phyloP scores from a whole-genome alignment of 768 basidiomycete species.

The Xerocomellus dryophilus region DNA sequence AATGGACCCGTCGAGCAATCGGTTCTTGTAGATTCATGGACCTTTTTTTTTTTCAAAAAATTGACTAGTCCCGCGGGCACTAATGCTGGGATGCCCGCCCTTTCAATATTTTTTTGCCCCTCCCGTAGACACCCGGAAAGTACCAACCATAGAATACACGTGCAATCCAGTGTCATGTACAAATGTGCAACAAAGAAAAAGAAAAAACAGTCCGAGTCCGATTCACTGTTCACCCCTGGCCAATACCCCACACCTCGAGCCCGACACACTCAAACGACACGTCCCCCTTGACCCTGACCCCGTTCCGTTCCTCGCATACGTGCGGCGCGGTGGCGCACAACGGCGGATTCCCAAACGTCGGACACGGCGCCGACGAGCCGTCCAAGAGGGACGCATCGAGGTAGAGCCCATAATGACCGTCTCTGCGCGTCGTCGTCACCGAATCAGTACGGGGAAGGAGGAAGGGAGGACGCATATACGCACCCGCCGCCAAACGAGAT shows the following conservation, averaged over 20 bases:
- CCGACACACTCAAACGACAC: constrained; percentile 87
- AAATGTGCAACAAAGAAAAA: neutral
- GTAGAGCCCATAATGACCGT: constrained; percentile 86
- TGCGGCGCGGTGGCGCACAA: constrained; percentile 47
- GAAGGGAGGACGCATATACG: constrained; percentile 33
- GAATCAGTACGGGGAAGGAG: neutral
- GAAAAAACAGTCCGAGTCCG: neutral
- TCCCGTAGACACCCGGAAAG: no score
- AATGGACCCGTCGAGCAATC: constrained; percentile 36
- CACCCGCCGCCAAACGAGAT: constrained; percentile 93
- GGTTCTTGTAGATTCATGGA: constrained; percentile 36
- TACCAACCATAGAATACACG: no score
- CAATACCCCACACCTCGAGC: constrained; percentile 87
- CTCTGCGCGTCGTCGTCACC: constrained; percentile 39
- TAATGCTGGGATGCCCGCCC: no score
- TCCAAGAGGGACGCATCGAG: constrained; percentile 77
- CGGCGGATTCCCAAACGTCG: constrained; percentile 84
- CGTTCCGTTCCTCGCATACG: constrained; percentile 7
- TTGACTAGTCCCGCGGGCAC: no score
- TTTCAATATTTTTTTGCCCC: no score
- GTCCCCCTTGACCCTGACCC: constrained; percentile 36
- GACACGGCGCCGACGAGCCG: constrained; percentile 81
- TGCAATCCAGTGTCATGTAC: neutral
- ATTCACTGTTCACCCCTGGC: constrained; percentile 14
- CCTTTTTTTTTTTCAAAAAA: no score